These are phyloP conservation scores for Mycena latifolia DNA, from an alignment of 768 basidiomycete species.

Conservation along the genomic window DNA sequence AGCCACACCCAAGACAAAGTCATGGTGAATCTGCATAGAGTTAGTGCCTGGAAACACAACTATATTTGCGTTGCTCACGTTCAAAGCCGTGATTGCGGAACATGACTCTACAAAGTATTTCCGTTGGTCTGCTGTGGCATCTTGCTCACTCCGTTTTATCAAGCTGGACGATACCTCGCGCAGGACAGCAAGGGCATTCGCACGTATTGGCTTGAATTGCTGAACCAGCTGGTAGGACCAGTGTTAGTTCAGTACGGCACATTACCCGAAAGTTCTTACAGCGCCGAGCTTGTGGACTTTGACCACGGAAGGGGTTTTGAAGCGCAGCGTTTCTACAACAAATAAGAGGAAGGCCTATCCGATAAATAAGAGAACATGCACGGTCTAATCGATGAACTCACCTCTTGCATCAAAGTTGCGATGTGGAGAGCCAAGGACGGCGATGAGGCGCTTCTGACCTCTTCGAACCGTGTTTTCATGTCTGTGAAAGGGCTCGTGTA, in stretches of 20 bases:
- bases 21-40: slow-evolving; percentile 66
- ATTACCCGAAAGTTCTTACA: slow-evolving; percentile 54
- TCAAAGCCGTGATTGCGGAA: slow-evolving; percentile 48
- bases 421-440: slow-evolving; percentile 76
- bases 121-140: slow-evolving; percentile 65
- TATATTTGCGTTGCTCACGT: slow-evolving; percentile 42
- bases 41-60: background rate
- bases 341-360: slow-evolving; percentile 79
- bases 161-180: slow-evolving; percentile 70
- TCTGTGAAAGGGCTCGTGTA: slow-evolving; percentile 50
- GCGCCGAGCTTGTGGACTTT: slow-evolving; percentile 81
- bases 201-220: slow-evolving; percentile 73
- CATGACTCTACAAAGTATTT: slow-evolving; percentile 66
- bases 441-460: slow-evolving; percentile 54
- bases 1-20: slow-evolving; percentile 69
- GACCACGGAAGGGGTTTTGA: slow-evolving; percentile 76
- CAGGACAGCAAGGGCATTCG: slow-evolving; percentile 62
- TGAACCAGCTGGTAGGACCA: slow-evolving; percentile 67
- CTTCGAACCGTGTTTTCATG: slow-evolving; percentile 65
- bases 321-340: slow-evolving; percentile 75
- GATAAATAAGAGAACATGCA: background rate
- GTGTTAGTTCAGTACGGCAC: slow-evolving; percentile 2
- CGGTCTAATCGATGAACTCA: slow-evolving; percentile 36
- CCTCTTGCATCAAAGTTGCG: slow-evolving; percentile 83
- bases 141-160: slow-evolving; percentile 61